phyloP scores from a whole-genome alignment of 2,329 filamentous ascomycete genomes.

The Chlorencoelia australis region DNA sequence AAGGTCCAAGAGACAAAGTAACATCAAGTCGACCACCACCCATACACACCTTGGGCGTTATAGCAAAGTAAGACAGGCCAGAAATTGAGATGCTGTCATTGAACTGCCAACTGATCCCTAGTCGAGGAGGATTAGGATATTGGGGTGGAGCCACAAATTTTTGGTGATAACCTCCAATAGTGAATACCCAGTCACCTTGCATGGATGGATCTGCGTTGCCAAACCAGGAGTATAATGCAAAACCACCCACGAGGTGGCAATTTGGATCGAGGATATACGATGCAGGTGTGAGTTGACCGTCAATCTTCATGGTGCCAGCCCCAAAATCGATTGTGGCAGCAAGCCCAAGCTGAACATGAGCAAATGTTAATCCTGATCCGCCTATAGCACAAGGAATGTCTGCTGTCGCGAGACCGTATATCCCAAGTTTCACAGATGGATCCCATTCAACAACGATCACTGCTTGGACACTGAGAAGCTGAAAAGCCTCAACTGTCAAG shows the following conservation, averaged over 20 bases:
- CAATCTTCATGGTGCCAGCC: slow-evolving; percentile 28
- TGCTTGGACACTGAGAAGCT: slow-evolving; percentile 29
- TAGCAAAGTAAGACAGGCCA: slow-evolving; percentile 36
- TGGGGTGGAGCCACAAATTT: slow-evolving; percentile 26
- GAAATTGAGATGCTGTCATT: slow-evolving; percentile 24
- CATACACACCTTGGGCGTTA: slow-evolving; percentile 36
- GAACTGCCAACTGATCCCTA: slow-evolving; percentile 30
- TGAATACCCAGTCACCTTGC: slow-evolving; percentile 35
- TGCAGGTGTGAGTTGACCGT: slow-evolving; percentile 32
- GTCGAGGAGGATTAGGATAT: slow-evolving; percentile 31
- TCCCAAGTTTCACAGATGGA: slow-evolving; percentile 14
- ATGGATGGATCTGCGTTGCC: slow-evolving; percentile 8
- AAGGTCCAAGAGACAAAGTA: slow-evolving; percentile 22
- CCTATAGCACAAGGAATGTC: slow-evolving; percentile 26
- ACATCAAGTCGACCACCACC: slow-evolving; percentile 30
- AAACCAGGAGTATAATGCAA: slow-evolving; percentile 34
- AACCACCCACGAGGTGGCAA: slow-evolving; percentile 35
- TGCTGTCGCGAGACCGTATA: slow-evolving; percentile 29
- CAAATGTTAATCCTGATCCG: slow-evolving; percentile 17
- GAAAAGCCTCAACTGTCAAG: slow-evolving; percentile 30
- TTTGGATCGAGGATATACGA: slow-evolving; percentile 31
- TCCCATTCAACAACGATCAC: slow-evolving; percentile 29
- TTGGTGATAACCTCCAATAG: slow-evolving; percentile 36
- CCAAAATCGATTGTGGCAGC: slow-evolving; percentile 27
- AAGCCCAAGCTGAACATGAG: slow-evolving; percentile 32